Evolutionary conservation across 495 filamentous ascomycete species (phyloP).

Genomic region (Aspergillus saccharolyticus): DNA sequence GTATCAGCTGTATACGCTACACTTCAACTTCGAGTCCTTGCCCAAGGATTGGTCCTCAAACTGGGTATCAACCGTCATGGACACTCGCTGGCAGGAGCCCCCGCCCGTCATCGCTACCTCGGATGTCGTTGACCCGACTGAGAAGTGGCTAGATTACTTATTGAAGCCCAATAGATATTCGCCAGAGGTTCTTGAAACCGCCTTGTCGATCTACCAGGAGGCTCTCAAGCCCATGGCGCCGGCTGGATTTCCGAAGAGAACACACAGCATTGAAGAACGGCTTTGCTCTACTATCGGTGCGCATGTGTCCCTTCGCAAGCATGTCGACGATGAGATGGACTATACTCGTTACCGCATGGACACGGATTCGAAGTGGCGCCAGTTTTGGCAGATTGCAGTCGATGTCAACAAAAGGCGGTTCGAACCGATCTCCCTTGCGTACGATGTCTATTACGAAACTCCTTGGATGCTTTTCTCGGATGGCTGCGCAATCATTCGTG

Average conservation of each 20-base stretch:
- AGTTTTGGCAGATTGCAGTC: slow-evolving; percentile 76
- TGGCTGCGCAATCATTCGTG: slow-evolving; percentile 67
- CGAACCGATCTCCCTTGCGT: slow-evolving; percentile 69
- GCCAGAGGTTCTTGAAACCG: slow-evolving; percentile 72
- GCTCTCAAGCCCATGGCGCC: slow-evolving; percentile 43
- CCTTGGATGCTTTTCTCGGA: slow-evolving; percentile 82
- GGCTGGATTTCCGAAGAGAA: slow-evolving; percentile 31
- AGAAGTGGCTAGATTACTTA: slow-evolving; percentile 56
- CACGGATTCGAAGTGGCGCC: slow-evolving; percentile 79
- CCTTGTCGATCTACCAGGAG: slow-evolving; percentile 67
- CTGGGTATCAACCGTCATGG: slow-evolving; percentile 69
- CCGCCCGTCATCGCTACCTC: slow-evolving; percentile 51
- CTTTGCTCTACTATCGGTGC: slow-evolving; percentile 66
- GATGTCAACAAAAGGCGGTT: slow-evolving; percentile 83
- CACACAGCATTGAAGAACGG: slow-evolving; percentile 55
- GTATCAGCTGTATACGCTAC: slow-evolving; percentile 65
- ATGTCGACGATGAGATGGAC: slow-evolving; percentile 60
- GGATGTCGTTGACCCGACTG: slow-evolving; percentile 54
- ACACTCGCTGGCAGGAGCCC: slow-evolving; percentile 50
- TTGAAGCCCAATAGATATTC: slow-evolving; percentile 77
- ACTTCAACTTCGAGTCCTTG: slow-evolving; percentile 49
- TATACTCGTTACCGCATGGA: slow-evolving; percentile 64
- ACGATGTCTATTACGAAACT: slow-evolving; percentile 63
- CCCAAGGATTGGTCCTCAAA: slow-evolving; percentile 56
- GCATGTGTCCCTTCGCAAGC: slow-evolving; percentile 55